Base-by-base conservation (phyloP, 2,329 filamentous ascomycete species). In the Microdochium trichocladiopsis region DNA sequence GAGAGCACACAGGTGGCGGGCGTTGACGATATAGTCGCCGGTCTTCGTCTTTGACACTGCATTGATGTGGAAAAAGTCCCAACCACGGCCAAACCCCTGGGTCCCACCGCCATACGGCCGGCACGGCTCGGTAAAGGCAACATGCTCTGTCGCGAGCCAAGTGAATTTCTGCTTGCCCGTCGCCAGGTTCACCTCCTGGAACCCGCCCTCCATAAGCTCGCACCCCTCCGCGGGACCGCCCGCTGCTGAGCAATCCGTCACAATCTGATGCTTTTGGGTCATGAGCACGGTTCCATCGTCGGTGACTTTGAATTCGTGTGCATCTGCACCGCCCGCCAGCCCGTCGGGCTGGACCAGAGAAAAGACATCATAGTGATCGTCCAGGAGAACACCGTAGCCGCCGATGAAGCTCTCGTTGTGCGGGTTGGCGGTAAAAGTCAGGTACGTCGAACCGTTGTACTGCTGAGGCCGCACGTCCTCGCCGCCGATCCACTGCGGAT, bases 251-350 rank as follows among this genome's bases (percentile, higher is more conserved):
- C 65, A 58, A 53, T 71, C 61, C n/a, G 58, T 62, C 3, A 58
- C 51, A 9, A 68, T 60, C 23, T 60, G 60, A 52, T 69, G 63
- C 54, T 75, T 76, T 45, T 70, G 69, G 6, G 68, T 69, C 58
- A 75, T 67, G 31, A 77, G 61, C 21, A 69, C 69, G 1, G 71
- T 72, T 31, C 66, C 68, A 49, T 71, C 60, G 1, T 61, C 52
- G 1, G 73, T 76, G n/a, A 76, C 58, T 12, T 63, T 61, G 52
- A 75, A 69, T 48, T 75, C 72, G 56, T 76, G 74, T 45, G 72
- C 62, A 51, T 77, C 69, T 6, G 64, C 65, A 0, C 64, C 66
- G 23, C 66, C 66, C 8, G 57, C 58, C 14, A 69, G 55, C 8
- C 10, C 45, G 10, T 67, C 66, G 47, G 68, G 58, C 18, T 37